Conservation (phyloP, 2,329 filamentous ascomycete species). For the Penicillium corylophilum region DNA sequence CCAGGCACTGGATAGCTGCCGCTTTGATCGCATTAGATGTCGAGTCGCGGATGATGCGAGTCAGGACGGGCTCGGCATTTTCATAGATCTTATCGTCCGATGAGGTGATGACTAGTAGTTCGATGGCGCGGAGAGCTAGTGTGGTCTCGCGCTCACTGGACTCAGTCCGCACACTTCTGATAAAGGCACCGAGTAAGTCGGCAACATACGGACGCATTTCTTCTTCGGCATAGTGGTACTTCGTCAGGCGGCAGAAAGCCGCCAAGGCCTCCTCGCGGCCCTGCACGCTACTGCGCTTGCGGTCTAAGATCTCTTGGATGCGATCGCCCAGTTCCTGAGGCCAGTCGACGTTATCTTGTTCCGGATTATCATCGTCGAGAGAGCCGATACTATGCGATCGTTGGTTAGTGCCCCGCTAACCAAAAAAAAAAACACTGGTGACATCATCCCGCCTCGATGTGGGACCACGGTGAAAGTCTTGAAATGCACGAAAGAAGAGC, state of each 20-base stretch:
- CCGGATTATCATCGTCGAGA: conserved; percentile 63
- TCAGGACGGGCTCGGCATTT: conserved; percentile 57
- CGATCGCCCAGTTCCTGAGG: conserved; percentile 62
- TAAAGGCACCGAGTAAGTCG: conserved; percentile 64
- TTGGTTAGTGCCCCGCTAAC: conserved; percentile 10
- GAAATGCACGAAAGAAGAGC: conserved; percentile 21
- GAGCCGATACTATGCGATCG: conserved; percentile 54
- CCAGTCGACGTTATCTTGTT: conserved; percentile 59
- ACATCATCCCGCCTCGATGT: conserved; percentile 36
- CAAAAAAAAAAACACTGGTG: conserved; percentile 17
- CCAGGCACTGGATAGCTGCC: conserved; percentile 70
- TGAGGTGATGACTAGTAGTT: conserved; percentile 67
- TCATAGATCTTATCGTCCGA: conserved; percentile 67
- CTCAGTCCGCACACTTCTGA: conserved; percentile 69
- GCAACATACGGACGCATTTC: conserved; percentile 59
- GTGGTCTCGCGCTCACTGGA: conserved; percentile 67
- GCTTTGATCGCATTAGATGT: conserved; percentile 64
- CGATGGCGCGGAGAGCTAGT: conserved; percentile 69
- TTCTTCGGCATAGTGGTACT: conserved; percentile 65
- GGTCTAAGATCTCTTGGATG: conserved; percentile 70
- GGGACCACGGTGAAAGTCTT: conserved; percentile 16
- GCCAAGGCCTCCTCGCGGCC: conserved; percentile 65
- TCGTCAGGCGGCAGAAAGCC: conserved; percentile 64
- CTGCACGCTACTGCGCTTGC: conserved; percentile 74
- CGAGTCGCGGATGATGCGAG: conserved; percentile 65